These are phyloP conservation scores for Cladosporium sp. DNA, from an alignment of 2,329 filamentous ascomycete species.

Conservation along the genomic window DNA sequence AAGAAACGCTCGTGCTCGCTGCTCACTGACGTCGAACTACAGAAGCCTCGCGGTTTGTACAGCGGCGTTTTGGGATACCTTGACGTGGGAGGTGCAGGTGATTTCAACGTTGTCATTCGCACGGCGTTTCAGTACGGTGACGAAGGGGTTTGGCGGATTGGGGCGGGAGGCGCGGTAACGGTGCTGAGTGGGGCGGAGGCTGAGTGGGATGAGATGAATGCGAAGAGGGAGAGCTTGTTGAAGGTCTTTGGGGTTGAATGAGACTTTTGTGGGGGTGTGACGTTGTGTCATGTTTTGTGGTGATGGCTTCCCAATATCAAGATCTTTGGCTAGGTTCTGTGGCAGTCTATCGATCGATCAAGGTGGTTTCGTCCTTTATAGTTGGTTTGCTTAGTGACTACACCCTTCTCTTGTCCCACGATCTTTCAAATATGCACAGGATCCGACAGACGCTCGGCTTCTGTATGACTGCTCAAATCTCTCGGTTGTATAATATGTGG, in stretches of 20 bases:
- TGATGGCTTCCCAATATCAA: no score
- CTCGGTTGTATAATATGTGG: no score
- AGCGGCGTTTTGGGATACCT: conserved; percentile 87
- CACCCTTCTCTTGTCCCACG: no score
- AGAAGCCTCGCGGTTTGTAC: conserved; percentile 68
- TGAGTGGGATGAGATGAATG: conserved; percentile 83
- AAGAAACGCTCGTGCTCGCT: conserved; percentile 91
- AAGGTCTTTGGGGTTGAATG: conserved; percentile 13
- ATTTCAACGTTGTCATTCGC: conserved; percentile 88
- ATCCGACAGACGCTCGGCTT: no score
- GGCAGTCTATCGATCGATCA: no score
- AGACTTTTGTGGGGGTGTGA: neutral
- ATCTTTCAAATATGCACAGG: no score
- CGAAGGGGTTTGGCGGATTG: conserved; percentile 68
- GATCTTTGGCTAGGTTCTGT: no score
- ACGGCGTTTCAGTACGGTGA: conserved; percentile 72
- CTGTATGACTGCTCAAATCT: no score
- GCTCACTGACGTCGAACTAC: conserved; percentile 63
- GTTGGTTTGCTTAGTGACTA: no score
- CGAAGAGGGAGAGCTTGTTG: conserved; percentile 36
- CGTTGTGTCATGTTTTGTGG: no score
- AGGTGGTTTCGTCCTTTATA: no score
- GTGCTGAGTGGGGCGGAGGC: conserved; percentile 72
- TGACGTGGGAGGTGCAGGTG: conserved; percentile 76
- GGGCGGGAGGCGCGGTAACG: conserved; percentile 87